A percentile compares a stretch with the other conserved stretches of the same genome.
Evolutionary conservation across 2,329 filamentous ascomycete species (phyloP).

Genomic region (Colletotrichum godetiae): DNA sequence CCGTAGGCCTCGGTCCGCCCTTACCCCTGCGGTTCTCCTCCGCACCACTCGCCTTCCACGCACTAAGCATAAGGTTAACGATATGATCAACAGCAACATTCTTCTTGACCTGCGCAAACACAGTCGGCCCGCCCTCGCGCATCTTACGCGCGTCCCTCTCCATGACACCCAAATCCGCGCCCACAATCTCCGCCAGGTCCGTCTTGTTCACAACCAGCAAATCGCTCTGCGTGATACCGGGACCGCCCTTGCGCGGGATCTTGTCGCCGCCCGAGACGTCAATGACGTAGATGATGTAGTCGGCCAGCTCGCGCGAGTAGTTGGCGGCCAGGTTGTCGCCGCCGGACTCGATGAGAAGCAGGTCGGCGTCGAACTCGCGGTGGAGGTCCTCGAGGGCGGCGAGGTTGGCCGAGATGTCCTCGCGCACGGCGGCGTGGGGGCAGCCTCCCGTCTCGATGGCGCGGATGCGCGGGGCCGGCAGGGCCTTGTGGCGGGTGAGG

Average conservation of each 20-base stretch:
- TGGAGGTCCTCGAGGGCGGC: slow-evolving; percentile 92
- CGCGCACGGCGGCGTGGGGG: slow-evolving; percentile 95
- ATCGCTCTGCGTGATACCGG: slow-evolving; percentile 96
- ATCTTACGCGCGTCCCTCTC: slow-evolving; percentile 94
- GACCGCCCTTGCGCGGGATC: slow-evolving; percentile 94
- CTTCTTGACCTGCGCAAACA: slow-evolving; percentile 98
- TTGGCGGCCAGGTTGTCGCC: slow-evolving; percentile 98
- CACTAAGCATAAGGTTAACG: slow-evolving; percentile 86
- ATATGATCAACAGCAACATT: slow-evolving; percentile 87
- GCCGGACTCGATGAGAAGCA: slow-evolving; percentile 94
- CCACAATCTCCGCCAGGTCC: slow-evolving; percentile 89
- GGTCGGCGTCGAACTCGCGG: slow-evolving; percentile 78
- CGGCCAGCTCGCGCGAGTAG: slow-evolving; percentile 93
- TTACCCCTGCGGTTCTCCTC: slow-evolving; percentile 65
- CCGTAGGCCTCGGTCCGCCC: slow-evolving; percentile 69
- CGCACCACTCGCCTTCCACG: slow-evolving; percentile 92
- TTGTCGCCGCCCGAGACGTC: slow-evolving; percentile 98
- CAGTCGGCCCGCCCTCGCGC: slow-evolving; percentile 92
- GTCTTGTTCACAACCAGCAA: slow-evolving; percentile 97
- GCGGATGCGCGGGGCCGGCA: slow-evolving; percentile 84
- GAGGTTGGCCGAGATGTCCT: slow-evolving; percentile 95
- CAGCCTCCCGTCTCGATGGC: slow-evolving; percentile 98
- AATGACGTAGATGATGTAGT: slow-evolving; percentile 99
- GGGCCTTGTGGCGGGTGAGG: slow-evolving; percentile 85
- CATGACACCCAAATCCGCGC: slow-evolving; percentile 93